Evolutionary conservation across 2,329 filamentous ascomycete species (phyloP).

Genomic region (Dothideomycetes sp.): DNA sequence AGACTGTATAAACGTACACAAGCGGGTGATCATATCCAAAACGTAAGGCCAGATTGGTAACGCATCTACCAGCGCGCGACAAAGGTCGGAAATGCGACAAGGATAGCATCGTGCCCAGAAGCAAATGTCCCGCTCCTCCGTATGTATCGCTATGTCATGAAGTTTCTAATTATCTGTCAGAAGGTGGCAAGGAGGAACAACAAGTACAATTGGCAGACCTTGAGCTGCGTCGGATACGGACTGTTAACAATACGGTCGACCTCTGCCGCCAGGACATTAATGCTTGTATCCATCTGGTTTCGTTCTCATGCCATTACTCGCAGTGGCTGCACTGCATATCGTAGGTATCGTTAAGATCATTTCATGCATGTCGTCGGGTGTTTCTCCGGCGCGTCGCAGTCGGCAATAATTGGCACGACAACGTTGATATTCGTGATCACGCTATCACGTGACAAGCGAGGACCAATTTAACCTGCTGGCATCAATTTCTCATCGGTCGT

Average conservation of each 20-base stretch:
- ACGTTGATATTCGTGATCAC: too few relatives aligned
- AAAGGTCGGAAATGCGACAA: constrained; percentile 37
- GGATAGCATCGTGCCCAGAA: constrained; percentile 37
- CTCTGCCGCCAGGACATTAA: constrained; percentile 24
- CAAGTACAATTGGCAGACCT: constrained; percentile 12
- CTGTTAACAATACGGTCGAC: constrained; percentile 15
- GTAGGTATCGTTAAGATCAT: background rate
- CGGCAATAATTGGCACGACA: too few relatives aligned
- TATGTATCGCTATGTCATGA: constrained; percentile 22
- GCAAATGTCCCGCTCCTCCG: constrained; percentile 25
- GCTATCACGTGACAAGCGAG: too few relatives aligned
- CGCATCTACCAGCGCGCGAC: constrained; percentile 35
- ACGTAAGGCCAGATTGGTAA: constrained; percentile 41
- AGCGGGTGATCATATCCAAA: constrained; percentile 35
- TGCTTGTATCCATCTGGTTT: background rate
- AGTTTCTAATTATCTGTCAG: constrained; percentile 19
- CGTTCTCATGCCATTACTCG: background rate
- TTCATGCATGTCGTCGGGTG: too few relatives aligned
- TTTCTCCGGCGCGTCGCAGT: too few relatives aligned
- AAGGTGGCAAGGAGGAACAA: constrained; percentile 10
- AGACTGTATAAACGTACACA: constrained; percentile 29
- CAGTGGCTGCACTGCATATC: background rate
- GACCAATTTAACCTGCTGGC: too few relatives aligned
- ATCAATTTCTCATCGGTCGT: too few relatives aligned
- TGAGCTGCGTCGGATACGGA: constrained; percentile 23